Percentiles rank a stretch among this genome's conserved stretches.
These are phyloP conservation scores for Thelonectria olida DNA, from an alignment of 2,329 filamentous ascomycete species.

Conservation along the genomic window DNA sequence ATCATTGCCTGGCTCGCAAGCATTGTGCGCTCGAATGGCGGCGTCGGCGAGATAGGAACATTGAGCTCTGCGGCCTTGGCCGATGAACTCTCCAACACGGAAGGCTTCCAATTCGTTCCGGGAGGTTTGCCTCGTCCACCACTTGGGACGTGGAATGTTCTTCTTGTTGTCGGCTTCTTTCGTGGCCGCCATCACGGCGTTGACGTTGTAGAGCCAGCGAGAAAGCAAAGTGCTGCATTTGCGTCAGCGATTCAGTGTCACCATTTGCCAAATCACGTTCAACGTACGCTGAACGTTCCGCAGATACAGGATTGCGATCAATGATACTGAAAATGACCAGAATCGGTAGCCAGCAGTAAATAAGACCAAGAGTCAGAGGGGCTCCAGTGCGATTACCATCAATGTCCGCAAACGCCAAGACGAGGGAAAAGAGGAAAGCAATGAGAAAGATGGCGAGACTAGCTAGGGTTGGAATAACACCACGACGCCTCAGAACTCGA, in stretches of 20 bases:
- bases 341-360: constrained; percentile 9
- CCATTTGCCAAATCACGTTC: background rate
- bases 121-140: background rate
- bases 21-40: constrained; percentile 1
- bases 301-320: constrained; percentile 12
- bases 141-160: constrained; percentile 7
- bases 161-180: background rate
- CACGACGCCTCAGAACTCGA: constrained; percentile 1
- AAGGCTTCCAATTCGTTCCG: background rate
- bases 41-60: constrained; percentile 4
- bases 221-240: background rate
- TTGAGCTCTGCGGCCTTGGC: constrained; percentile 8
- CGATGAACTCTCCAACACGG: constrained; percentile 10
- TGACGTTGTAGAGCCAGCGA: constrained; percentile 11
- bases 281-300: constrained; percentile 2
- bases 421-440: constrained; percentile 8
- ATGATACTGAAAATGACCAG: constrained; percentile 17
- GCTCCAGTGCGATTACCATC: constrained; percentile 1
- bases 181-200: background rate
- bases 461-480: constrained; percentile 1
- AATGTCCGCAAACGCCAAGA: constrained; percentile 2
- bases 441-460: constrained; percentile 10
- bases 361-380: background rate
- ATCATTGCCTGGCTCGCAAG: background rate
- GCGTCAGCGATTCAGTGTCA: background rate